These are phyloP conservation scores for Euphorbia pulcherrima DNA, from an alignment of 345 rosid species.

Conservation along the genomic window DNA sequence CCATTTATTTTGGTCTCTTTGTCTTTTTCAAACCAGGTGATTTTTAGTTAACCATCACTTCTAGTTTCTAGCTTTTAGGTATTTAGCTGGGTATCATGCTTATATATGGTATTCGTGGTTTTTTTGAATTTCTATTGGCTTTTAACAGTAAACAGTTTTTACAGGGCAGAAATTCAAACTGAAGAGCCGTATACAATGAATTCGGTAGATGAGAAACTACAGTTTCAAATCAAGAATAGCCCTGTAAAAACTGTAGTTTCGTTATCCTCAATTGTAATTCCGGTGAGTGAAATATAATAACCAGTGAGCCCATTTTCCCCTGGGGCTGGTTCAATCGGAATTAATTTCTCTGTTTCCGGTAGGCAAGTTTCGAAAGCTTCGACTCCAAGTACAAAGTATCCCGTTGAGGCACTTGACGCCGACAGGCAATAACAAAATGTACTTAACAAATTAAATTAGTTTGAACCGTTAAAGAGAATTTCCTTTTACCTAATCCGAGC, in stretches of 20 bases:
- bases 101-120: too few relatives aligned
- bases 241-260: not conserved
- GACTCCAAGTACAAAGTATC: not conserved
- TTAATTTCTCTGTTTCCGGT: not conserved
- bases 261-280: not conserved
- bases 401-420: not conserved
- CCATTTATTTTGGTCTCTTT: too few relatives aligned
- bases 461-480: not conserved
- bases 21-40: too few relatives aligned
- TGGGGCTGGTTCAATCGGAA: not conserved
- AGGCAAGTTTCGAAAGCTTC: not conserved
- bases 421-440: not conserved
- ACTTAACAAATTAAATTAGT: not conserved
- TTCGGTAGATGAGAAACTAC: conserved; percentile 23
- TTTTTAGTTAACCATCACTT: too few relatives aligned
- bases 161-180: conserved; percentile 15
- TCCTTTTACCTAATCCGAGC: not conserved
- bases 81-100: too few relatives aligned
- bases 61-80: too few relatives aligned
- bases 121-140: too few relatives aligned
- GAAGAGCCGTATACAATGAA: conserved; percentile 15
- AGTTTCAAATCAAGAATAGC: conserved; percentile 3
- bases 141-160: too few relatives aligned
- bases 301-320: not conserved
- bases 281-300: not conserved